These are phyloP conservation scores for Gyrodon lividus DNA, from an alignment of 768 basidiomycete species.

Conservation along the genomic window DNA sequence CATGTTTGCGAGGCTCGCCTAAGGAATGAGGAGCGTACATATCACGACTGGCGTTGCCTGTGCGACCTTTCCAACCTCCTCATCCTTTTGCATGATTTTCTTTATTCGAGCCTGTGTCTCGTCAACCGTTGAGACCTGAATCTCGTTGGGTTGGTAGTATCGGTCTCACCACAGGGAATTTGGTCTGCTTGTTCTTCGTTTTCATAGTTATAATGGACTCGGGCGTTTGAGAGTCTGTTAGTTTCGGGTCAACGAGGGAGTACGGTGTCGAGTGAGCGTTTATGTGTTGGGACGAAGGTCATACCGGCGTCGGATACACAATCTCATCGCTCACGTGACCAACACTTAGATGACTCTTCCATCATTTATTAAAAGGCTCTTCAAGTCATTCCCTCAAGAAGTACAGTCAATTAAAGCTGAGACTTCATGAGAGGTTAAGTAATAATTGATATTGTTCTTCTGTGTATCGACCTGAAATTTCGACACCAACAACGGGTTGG, in stretches of 20 bases:
- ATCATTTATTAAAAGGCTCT: no score
- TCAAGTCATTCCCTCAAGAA: no score
- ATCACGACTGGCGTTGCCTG: constrained; percentile 96
- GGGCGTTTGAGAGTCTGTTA: not conserved
- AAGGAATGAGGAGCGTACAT: constrained; percentile 57
- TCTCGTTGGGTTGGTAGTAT: constrained; percentile 6
- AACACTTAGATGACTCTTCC: not conserved
- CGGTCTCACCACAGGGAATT: constrained; percentile 79
- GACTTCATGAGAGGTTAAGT: no score
- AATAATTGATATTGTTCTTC: no score
- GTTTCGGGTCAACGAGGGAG: not conserved
- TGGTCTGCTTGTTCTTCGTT: constrained; percentile 88
- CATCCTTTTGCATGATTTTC: constrained; percentile 99
- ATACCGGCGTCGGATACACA: constrained; percentile 10
- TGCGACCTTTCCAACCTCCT: constrained; percentile 97
- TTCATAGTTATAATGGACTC: constrained; percentile 50
- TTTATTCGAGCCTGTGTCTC: constrained; percentile 88
- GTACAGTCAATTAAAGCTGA: no score
- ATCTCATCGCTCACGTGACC: constrained; percentile 30
- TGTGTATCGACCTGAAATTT: no score
- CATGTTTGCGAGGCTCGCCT: constrained; percentile 12
- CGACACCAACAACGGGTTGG: no score
- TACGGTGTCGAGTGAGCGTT: not conserved
- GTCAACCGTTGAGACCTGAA: constrained; percentile 8
- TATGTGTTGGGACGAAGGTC: constrained; percentile 8